phyloP scores from a whole-genome alignment of 1,139 yeast genomes.

The Meyerozyma smithsonii region DNA sequence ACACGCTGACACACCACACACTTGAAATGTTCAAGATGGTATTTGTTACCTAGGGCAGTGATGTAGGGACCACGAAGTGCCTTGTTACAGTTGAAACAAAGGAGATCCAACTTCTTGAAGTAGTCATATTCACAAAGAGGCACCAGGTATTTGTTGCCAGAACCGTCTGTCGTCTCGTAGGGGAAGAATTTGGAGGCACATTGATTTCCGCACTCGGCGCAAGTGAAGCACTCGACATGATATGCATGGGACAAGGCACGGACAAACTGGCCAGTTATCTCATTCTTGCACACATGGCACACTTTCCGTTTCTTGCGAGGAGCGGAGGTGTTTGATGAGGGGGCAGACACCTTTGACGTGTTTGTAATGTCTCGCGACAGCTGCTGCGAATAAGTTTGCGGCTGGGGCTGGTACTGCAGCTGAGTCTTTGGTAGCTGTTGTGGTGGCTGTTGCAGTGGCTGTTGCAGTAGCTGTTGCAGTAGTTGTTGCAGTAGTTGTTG shows the following conservation, averaged over 20 bases:
- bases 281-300: slow-evolving; percentile 62
- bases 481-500: no score
- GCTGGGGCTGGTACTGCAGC: slow-evolving; percentile 3
- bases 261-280: slow-evolving; percentile 77
- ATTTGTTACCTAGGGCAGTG: slow-evolving; percentile 87
- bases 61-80: slow-evolving; percentile 92
- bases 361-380: neutral
- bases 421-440: no score
- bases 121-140: slow-evolving; percentile 93
- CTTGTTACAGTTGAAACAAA: slow-evolving; percentile 78
- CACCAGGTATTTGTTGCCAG: slow-evolving; percentile 39
- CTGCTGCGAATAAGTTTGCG: neutral
- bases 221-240: slow-evolving; percentile 84
- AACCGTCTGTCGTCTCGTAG: slow-evolving; percentile 35
- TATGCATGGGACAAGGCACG: slow-evolving; percentile 76
- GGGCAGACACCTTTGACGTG: neutral
- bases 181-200: slow-evolving; percentile 76
- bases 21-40: slow-evolving; percentile 92
- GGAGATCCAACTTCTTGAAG: slow-evolving; percentile 74
- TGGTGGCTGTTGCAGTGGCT: no score
- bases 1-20: slow-evolving; percentile 85
- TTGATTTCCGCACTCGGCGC: slow-evolving; percentile 74
- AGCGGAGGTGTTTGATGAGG: neutral
- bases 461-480: no score
- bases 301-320: slow-evolving; percentile 27